Conservation (phyloP, 164 flowering plant genomes). For the Cinnamomum chago region DNA sequence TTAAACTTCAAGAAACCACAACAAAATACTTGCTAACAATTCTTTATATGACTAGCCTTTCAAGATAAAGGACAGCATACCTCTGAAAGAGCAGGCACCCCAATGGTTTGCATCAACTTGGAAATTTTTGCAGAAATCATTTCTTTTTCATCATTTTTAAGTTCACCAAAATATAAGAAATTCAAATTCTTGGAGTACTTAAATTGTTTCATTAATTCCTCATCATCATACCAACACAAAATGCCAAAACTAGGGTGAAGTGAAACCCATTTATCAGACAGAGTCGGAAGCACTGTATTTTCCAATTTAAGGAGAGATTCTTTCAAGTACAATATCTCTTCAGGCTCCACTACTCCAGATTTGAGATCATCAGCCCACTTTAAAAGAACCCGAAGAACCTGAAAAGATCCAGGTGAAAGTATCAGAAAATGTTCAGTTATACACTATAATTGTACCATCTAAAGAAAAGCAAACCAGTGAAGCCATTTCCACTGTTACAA, state of each 20-base stretch:
- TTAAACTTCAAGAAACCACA: constrained; percentile 3
- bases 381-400: constrained; percentile 67
- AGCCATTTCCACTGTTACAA: neutral
- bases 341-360: constrained; percentile 44
- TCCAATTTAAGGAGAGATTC: constrained; percentile 48
- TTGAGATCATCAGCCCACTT: constrained; percentile 70
- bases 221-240: constrained; percentile 87
- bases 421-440: neutral
- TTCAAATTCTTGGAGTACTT: constrained; percentile 47
- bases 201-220: constrained; percentile 58
- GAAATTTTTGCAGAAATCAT: constrained; percentile 38
- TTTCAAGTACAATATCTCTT: constrained; percentile 55
- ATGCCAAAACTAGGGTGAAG: constrained; percentile 73
- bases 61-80: constrained; percentile 28
- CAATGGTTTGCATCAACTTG: constrained; percentile 45
- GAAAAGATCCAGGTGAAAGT: constrained; percentile 4
- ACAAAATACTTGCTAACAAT: neutral
- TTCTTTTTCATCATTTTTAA: constrained; percentile 35
- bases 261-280: constrained; percentile 85
- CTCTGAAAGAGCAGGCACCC: constrained; percentile 81
- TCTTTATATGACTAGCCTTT: neutral
- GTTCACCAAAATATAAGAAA: constrained; percentile 64
- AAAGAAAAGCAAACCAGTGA: neutral
- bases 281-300: constrained; percentile 65
- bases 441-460: neutral